These are phyloP conservation scores for Hemileia vastatrix DNA, from an alignment of 1,284 basidiomycete species.

Conservation along the genomic window DNA sequence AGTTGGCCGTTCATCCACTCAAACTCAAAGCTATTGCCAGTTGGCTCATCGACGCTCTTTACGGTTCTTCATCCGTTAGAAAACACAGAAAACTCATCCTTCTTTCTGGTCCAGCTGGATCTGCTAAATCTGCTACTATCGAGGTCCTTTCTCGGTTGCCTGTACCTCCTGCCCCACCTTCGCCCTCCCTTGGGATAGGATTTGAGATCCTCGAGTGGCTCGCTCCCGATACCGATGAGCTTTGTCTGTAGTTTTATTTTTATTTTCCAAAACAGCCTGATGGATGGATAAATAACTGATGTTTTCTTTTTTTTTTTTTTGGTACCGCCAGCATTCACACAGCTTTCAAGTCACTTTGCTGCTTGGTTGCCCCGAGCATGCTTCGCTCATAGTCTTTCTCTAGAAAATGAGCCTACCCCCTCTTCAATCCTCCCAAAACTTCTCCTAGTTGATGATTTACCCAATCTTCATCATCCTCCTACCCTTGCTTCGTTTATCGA, in stretches of 20 bases:
- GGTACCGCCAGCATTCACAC: neutral
- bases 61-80: neutral
- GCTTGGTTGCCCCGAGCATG: conserved; percentile 13
- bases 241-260: neutral
- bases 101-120: conserved; percentile 9
- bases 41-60: conserved; percentile 14
- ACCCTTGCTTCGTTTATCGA: neutral
- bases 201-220: conserved; percentile 19
- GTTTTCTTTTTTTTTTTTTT: neutral
- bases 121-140: conserved; percentile 16
- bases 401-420: neutral
- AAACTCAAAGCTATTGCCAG: neutral
- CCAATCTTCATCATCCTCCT: conserved; percentile 6
- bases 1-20: conserved; percentile 20
- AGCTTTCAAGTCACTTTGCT: conserved; percentile 6
- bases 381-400: neutral
- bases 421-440: neutral
- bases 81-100: conserved; percentile 13
- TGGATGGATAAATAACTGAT: neutral
- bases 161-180: neutral
- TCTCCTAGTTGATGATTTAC: conserved; percentile 18
- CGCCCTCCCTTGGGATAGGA: neutral
- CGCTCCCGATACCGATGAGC: conserved; percentile 3
- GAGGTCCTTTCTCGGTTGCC: neutral
- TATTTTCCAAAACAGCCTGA: too few species aligned